Evolutionary conservation across 768 basidiomycete species (phyloP).

Genomic region (Epithele typhae): DNA sequence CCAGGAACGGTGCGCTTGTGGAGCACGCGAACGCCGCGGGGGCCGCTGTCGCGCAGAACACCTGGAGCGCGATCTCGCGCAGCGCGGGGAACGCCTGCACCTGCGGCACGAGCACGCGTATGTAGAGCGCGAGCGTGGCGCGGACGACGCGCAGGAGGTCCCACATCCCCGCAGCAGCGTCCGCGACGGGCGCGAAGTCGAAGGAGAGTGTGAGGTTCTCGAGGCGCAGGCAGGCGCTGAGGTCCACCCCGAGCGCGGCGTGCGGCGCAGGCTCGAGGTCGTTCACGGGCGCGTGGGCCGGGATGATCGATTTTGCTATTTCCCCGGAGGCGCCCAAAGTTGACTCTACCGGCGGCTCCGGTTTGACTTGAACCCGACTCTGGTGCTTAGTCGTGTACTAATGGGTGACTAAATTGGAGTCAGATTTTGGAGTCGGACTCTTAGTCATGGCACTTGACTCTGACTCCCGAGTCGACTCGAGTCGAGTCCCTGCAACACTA

Average conservation of each 20-base stretch:
- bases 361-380: too few species aligned
- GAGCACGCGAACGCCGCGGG: too few species aligned
- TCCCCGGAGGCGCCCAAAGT: too few species aligned
- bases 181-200: not conserved
- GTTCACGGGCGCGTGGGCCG: not conserved
- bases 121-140: not conserved
- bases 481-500: too few species aligned
- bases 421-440: too few species aligned
- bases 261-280: not conserved
- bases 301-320: too few species aligned
- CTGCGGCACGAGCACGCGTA: not conserved
- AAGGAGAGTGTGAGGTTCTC: not conserved
- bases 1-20: not conserved
- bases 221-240: not conserved
- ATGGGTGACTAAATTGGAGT: too few species aligned
- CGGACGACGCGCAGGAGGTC: not conserved
- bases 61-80: not conserved
- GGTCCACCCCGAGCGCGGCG: not conserved
- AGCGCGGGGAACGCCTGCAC: not conserved
- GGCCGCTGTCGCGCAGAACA: not conserved
- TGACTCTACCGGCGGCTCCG: too few species aligned
- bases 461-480: too few species aligned
- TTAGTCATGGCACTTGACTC: too few species aligned
- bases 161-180: not conserved
- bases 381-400: too few species aligned